Evolutionary conservation across 176 grass and related monocot genomes (phyloP).

Genomic region (Aegilops tauschii): DNA sequence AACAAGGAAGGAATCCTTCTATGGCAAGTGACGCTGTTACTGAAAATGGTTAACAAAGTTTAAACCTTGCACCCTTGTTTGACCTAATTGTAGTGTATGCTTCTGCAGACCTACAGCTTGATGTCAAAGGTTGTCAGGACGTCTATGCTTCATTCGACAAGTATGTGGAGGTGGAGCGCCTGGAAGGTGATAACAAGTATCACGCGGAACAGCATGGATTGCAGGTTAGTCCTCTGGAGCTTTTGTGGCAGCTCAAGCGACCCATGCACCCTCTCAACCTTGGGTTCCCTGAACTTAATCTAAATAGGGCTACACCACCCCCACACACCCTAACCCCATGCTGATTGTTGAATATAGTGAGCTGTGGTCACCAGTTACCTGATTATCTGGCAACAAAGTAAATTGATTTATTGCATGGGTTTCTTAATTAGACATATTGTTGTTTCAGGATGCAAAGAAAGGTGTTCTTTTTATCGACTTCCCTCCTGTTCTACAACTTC

Average conservation of each 20-base stretch:
- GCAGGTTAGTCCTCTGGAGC: conserved; percentile 55
- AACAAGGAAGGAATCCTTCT: conserved; percentile 97
- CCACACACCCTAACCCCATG: background rate
- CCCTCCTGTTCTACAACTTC: conserved; percentile 97
- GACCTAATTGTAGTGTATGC: conserved; percentile 15
- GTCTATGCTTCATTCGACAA: conserved; percentile 98
- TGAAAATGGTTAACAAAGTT: conserved; percentile 2
- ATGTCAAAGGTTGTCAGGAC: conserved; percentile 96
- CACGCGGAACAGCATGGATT: conserved; percentile 91
- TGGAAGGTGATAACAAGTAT: conserved; percentile 99
- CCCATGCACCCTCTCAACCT: background rate
- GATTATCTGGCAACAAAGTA: background rate
- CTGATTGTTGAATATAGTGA: background rate
- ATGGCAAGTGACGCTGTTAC: conserved; percentile 61
- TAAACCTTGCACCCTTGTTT: background rate
- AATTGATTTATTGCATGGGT: background rate
- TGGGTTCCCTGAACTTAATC: background rate
- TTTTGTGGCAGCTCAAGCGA: conserved; percentile 6
- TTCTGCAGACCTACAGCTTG: conserved; percentile 88
- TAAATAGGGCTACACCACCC: background rate
- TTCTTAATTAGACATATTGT: conserved; percentile 24
- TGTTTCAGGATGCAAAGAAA: conserved; percentile 98
- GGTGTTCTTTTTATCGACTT: conserved; percentile 99
- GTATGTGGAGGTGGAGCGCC: conserved; percentile 89
- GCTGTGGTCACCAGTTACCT: background rate